Conservation (phyloP, 2,329 filamentous ascomycete genomes). For the Beauveria australis region DNA sequence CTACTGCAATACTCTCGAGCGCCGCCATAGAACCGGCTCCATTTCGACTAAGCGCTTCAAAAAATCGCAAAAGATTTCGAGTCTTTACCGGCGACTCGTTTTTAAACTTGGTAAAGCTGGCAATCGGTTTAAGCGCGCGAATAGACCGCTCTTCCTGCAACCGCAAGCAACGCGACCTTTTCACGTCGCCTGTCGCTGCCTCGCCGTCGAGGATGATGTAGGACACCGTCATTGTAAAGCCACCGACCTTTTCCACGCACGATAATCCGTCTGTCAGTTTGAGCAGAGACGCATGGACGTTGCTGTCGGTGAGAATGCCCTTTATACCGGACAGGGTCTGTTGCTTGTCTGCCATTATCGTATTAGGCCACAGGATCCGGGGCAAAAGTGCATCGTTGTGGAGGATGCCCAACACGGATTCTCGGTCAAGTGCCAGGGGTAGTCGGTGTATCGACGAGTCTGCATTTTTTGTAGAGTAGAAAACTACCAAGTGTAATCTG, state of each 20-base stretch:
- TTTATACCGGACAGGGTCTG: not conserved
- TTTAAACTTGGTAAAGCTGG: not conserved
- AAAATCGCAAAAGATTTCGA: not conserved
- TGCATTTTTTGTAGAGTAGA: not conserved
- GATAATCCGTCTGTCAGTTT: not conserved
- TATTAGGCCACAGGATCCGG: not conserved
- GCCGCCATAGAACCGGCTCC: not conserved
- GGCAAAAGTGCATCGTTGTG: not conserved
- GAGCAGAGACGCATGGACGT: not conserved
- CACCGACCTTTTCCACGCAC: not conserved
- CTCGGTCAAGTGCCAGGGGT: not conserved
- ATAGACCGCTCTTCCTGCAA: not conserved
- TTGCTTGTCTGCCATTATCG: not conserved
- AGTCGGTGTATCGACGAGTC: not conserved
- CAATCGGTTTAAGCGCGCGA: not conserved
- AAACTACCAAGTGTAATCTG: not conserved
- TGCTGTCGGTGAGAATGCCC: not conserved
- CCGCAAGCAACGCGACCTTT: not conserved
- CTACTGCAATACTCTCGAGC: not conserved
- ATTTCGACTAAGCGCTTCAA: not conserved
- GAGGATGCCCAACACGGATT: not conserved
- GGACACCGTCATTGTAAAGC: conserved; percentile 5
- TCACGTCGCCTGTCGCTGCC: no score
- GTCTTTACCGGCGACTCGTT: not conserved
- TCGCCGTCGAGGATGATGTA: not conserved